Evolutionary conservation across 768 basidiomycete genomes (phyloP).

Genomic region (Lentinula aciculospora): DNA sequence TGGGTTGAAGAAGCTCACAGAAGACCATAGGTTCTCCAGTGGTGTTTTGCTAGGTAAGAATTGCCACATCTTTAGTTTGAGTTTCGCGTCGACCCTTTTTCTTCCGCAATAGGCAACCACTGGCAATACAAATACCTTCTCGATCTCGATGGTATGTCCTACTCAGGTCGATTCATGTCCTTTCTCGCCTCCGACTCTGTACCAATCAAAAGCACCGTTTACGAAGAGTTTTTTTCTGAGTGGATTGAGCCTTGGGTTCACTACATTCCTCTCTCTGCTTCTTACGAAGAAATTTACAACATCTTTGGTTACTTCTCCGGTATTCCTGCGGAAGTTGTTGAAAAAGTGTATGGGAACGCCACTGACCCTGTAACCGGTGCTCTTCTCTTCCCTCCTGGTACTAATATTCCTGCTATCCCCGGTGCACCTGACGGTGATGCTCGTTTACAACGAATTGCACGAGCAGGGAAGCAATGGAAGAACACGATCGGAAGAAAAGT

Average conservation of each 20-base stretch:
- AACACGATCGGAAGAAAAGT: conserved; percentile 63
- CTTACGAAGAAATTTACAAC: conserved; percentile 91
- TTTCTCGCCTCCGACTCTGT: conserved; percentile 59
- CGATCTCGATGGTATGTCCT: conserved; percentile 76
- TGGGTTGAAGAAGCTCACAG: conserved; percentile 59
- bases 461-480: conserved; percentile 93
- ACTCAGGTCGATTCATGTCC: conserved; percentile 63
- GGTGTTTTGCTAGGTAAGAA: conserved; percentile 68
- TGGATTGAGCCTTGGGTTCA: conserved; percentile 87
- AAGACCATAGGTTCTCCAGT: conserved; percentile 63
- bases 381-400: neutral
- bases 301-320: conserved; percentile 92
- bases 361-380: neutral
- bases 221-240: conserved; percentile 65
- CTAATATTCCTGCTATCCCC: neutral
- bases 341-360: neutral
- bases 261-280: conserved; percentile 85
- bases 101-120: conserved; percentile 28
- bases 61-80: neutral
- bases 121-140: conserved; percentile 71
- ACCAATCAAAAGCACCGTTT: conserved; percentile 66
- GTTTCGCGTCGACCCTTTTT: no score
- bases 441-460: conserved; percentile 74
- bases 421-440: conserved; percentile 54
- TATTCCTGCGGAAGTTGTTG: conserved; percentile 47